Evolutionary conservation across 2,329 filamentous ascomycete genomes (phyloP), one percentile per base, ranked within the genome.

Genomic region (Xylaria digitata): DNA sequence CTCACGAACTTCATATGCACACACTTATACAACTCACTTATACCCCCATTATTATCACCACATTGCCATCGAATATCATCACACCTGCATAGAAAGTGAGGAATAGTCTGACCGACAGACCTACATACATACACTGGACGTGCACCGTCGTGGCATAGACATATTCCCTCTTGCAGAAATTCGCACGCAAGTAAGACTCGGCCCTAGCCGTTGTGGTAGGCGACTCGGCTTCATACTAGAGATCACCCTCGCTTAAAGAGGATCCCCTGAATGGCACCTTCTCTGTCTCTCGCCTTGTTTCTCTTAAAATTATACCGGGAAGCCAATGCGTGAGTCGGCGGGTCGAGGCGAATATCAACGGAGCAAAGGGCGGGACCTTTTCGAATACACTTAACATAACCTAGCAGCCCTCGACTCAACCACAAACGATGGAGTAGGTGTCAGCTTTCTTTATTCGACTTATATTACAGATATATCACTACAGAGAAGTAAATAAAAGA

Each of bases 181-280:
- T 43, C 60, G 17, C 48, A 70, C 66, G 66, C 68, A 66, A 61
- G 68, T 70, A 68, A 70, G 68, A 70, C 57, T 52, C 53, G 57
- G 61, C 61, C 53, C 66, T 59, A 57, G 60, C 63, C 45, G 52
- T 19, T 46, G 63, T 57, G 46, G 56, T 43, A 49, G 43, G 26
- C 60, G 57, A 37, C 34, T 60, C 55, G 55, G 63, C 37, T 34
- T 66, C 63, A 57, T 48, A 32, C 52, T 61, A 43, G 52, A 43
- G 45, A 63, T 60, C 48, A 30, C 30, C 53, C 65, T 62, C 54
- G 65, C 52, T 65, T 66, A 56, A 43, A 43, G 40, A 53, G 48
- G n/a, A 42, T 63, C 52, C 52, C 56, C 45, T 57, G 30, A 49
- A 62, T 62, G 61, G 49, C 53, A 43, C 66, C 56, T 60, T 32